Evolutionary conservation across 176 grass and related monocot species (phyloP), one percentile per base, ranked within the genome.

Genomic region (Avena insularis): DNA sequence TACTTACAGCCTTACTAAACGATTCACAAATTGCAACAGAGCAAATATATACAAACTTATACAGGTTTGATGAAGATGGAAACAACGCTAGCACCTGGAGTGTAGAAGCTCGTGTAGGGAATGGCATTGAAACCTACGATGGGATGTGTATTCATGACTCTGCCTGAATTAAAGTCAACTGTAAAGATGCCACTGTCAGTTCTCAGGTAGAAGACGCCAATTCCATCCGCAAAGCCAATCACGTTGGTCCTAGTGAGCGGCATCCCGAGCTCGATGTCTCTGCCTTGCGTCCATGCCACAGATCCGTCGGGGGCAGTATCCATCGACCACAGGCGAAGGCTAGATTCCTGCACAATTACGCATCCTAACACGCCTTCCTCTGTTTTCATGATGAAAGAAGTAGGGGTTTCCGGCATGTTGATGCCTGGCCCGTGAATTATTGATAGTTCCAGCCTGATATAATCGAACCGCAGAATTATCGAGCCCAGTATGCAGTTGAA

Each of bases 11-110:
- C 14, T 9, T 76, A 76, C 73, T 76, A 54, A 76, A 54, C 54
- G 73, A 76, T 33, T 25, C 47, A 33, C 48, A 33, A 54, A 54
- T 31, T 54, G 25, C 73, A 53, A 48, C 73, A 53, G 48, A 76
- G 23, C 48, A 49, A 74, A 50, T 4, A 74, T 74, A 15, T 35
- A 4, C 65, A 68, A 38, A 15, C 66, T 69, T 69, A 40, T 23
- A 75, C 6, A 76, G 73, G 25, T 54, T 51, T 76, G 8, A 53
- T 76, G 8, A 53, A 76, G 23, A 76, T 54, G 73, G 73, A 53
- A 75, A 75, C 72, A 51, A 53, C 14, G 72, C 21, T 53, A 75
- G 74, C 25, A 77, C 74, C 74, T 77, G 49, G 49, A 33, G 48
- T 76, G 25, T 53, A 76, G 73, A 54, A 76, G 48, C 73, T 54